phyloP scores from a whole-genome alignment of 208 protist species.

The Entamoeba dispar region DNA sequence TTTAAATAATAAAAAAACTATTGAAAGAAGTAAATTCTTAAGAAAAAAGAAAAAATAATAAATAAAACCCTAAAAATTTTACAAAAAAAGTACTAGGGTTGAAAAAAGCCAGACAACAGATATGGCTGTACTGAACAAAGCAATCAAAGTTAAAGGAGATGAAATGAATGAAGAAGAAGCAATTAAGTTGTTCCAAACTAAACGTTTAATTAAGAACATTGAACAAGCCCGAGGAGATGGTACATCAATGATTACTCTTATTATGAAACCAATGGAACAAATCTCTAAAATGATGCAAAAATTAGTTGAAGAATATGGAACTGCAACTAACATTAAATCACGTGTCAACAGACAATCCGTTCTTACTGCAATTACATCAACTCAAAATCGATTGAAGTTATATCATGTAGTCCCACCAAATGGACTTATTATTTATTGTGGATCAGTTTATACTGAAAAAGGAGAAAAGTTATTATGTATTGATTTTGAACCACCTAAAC shows the following conservation, averaged over 20 bases:
- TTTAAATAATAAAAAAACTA: too few relatives aligned
- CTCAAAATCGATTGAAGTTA: slow-evolving; percentile 37
- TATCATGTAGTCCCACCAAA: slow-evolving; percentile 25
- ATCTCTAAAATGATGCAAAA: slow-evolving; percentile 56
- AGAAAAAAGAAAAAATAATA: too few relatives aligned
- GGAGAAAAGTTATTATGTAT: slow-evolving; percentile 87
- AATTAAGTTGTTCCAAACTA: not conserved
- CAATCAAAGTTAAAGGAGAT: not conserved
- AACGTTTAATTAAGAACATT: not conserved
- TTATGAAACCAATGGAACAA: slow-evolving; percentile 6
- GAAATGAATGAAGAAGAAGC: not conserved
- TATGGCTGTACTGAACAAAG: not conserved
- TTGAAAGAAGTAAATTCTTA: too few relatives aligned
- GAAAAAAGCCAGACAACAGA: not conserved
- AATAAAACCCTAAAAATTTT: too few relatives aligned
- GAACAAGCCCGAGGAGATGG: not conserved
- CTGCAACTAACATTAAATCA: slow-evolving; percentile 97
- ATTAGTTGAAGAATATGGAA: slow-evolving; percentile 96
- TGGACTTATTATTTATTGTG: slow-evolving; percentile 86
- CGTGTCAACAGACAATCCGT: slow-evolving; percentile 84
- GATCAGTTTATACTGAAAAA: slow-evolving; percentile 90
- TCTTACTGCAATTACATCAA: slow-evolving; percentile 59
- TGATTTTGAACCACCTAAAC: slow-evolving; percentile 96
- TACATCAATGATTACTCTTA: slow-evolving; percentile 19
- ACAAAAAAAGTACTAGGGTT: not conserved